Percentiles rank a stretch among this genome's conserved stretches.
These are phyloP conservation scores for Phaeophleospora eucalypticola DNA, from an alignment of 2,329 filamentous ascomycete genomes.

Conservation along the genomic window DNA sequence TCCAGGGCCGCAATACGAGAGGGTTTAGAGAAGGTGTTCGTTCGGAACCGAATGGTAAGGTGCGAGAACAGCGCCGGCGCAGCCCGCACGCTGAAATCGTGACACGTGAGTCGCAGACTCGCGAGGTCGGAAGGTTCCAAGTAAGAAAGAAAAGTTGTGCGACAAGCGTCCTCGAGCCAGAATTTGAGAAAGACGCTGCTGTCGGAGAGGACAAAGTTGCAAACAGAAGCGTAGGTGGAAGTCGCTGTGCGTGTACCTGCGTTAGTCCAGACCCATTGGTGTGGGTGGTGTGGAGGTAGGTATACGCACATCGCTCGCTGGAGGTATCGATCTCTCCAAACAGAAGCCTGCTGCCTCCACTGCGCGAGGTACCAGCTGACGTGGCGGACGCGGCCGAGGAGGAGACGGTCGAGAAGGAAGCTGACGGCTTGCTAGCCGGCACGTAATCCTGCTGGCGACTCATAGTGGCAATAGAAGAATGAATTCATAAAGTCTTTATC, in stretches of 20 bases:
- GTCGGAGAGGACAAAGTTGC: slow-evolving; percentile 47
- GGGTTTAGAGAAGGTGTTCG: slow-evolving; percentile 71
- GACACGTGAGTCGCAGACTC: slow-evolving; percentile 60
- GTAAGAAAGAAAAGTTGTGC: slow-evolving; percentile 42
- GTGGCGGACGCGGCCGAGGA: slow-evolving; percentile 32
- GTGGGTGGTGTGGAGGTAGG: not conserved
- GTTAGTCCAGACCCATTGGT: slow-evolving; percentile 14
- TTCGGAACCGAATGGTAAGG: slow-evolving; percentile 65
- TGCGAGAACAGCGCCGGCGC: slow-evolving; percentile 67
- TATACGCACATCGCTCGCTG: slow-evolving; percentile 36
- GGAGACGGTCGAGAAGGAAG: slow-evolving; percentile 31
- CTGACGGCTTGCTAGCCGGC: slow-evolving; percentile 33
- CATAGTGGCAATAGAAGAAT: slow-evolving; percentile 22
- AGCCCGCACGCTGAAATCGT: slow-evolving; percentile 66
- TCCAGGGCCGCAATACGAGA: slow-evolving; percentile 69
- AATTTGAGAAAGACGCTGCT: slow-evolving; percentile 48
- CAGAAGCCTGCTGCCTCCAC: slow-evolving; percentile 38
- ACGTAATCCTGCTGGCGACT: slow-evolving; percentile 26
- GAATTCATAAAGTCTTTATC: slow-evolving; percentile 19
- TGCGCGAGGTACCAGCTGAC: slow-evolving; percentile 32
- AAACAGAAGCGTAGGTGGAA: slow-evolving; percentile 45
- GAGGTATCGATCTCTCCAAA: slow-evolving; percentile 50
- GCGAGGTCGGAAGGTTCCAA: slow-evolving; percentile 41
- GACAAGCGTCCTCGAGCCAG: slow-evolving; percentile 47
- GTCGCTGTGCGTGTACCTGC: slow-evolving; percentile 34